Evolutionary conservation across 331 rosid genomes (phyloP), one percentile per base, ranked within the genome.

Genomic region (Ulmus americana): DNA sequence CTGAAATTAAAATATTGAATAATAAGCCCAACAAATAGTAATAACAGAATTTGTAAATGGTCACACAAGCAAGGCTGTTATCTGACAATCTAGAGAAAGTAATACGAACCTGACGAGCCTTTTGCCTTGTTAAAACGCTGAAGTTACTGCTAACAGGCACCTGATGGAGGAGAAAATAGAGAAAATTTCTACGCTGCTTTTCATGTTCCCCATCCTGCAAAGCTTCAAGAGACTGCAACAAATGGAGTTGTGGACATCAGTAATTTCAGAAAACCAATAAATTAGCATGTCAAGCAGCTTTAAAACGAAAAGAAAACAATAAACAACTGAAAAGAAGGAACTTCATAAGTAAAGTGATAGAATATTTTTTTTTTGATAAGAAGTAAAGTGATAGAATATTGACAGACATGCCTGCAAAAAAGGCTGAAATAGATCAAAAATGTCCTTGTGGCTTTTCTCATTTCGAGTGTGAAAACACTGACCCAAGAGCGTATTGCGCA

Each of bases 191-290:
- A 10, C 98, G 95, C 69, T 88, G 98, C 69, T 92, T 92, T 82
- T 86, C 96, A 80, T 86, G 94, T 55, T 92, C 98, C 70, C 96
- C 98, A 14, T 89, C 96, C 82, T 88, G 95, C 83, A 92, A 79
- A 70, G 95, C 98, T 83, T 92, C 98, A 66, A 92, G 98, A 74
- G 98, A 92, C 98, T 92, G 84, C 59, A 73, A 60, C 65, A 67
- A 71, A 73, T 65, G 61, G 55, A 69, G 49, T 62, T 55, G 61
- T 51, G 56, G 55, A 51, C 45, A 52, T 67, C 76, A 81, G 68
- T 69, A 68, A 45, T 39, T 71, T 67, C 52, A 47, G 58, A 58
- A 54, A 45, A 57, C 9, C 65, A 4, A 61, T 39, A 77, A 0
- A 8, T 40, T 16, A 59, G 16, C 72, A 54, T 18, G 44, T 43